These are phyloP conservation scores for Sclerotinia trifoliorum DNA, from an alignment of 2,329 filamentous ascomycete species.

Conservation along the genomic window DNA sequence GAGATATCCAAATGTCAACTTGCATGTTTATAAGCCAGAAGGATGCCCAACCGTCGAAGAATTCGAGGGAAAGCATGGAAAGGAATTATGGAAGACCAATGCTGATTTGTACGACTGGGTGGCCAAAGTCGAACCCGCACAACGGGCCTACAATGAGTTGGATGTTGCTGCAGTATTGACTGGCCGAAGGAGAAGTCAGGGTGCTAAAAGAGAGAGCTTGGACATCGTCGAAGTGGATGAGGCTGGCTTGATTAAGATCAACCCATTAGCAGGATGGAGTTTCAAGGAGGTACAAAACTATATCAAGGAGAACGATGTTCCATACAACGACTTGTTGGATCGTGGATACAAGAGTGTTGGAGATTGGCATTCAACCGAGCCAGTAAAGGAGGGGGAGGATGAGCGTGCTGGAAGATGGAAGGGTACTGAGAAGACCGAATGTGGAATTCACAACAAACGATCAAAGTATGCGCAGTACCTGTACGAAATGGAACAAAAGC, in stretches of 20 bases:
- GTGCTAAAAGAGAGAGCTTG: slow-evolving; percentile 85
- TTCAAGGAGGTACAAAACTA: slow-evolving; percentile 90
- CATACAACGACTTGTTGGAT: slow-evolving; percentile 90
- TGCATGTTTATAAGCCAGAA: slow-evolving; percentile 89
- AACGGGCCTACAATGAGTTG: slow-evolving; percentile 85
- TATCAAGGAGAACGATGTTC: slow-evolving; percentile 80
- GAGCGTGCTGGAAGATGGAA: slow-evolving; percentile 97
- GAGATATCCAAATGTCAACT: slow-evolving; percentile 72
- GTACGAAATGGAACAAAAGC: slow-evolving; percentile 38
- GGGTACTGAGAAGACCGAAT: slow-evolving; percentile 93
- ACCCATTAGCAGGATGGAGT: slow-evolving; percentile 91
- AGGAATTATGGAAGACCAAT: slow-evolving; percentile 79
- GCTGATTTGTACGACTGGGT: slow-evolving; percentile 93
- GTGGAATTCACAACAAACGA: slow-evolving; percentile 97
- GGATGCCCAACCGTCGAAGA: slow-evolving; percentile 70
- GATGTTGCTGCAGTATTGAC: slow-evolving; percentile 89
- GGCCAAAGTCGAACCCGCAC: slow-evolving; percentile 94
- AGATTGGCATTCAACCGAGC: slow-evolving; percentile 96
- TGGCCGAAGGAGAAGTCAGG: slow-evolving; percentile 86
- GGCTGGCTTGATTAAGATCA: slow-evolving; percentile 92
- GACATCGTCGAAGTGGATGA: slow-evolving; percentile 88
- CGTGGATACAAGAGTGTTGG: slow-evolving; percentile 96
- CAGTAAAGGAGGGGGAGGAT: slow-evolving; percentile 87
- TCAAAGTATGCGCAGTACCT: slow-evolving; percentile 83
- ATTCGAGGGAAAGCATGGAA: slow-evolving; percentile 80